Base-by-base conservation (phyloP, 2,329 filamentous ascomycete genomes). In the Monilinia polystroma region DNA sequence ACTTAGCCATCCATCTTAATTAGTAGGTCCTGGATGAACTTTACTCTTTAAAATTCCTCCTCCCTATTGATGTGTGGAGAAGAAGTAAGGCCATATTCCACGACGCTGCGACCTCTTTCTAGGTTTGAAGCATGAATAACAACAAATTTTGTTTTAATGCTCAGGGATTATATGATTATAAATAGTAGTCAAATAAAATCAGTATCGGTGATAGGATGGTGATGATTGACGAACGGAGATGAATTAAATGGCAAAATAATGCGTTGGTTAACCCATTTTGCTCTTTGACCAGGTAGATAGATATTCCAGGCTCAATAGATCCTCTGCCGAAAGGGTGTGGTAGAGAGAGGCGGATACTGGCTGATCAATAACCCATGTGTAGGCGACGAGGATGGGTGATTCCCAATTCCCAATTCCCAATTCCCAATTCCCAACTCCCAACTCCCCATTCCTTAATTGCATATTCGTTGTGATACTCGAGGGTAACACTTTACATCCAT, bases 211-310 rank as follows among this genome's bases (percentile, higher is more conserved):
- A 66, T 66, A 55, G 57, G 64, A n/a, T 5, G 11, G 55, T n/a
- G n/a, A 59, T 26, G 52, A 63, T 59, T 54, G 56, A 59, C 53
- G 45, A 62, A 52, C 64, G 64, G 52, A 59, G 41, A 67, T 66
- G 56, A 64, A 66, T 60, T 64, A 53, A 51, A 66, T 60, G 55
- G 55, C 55, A 66, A 69, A 69, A 51, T 70, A 63, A 69, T 70
- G 67, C 63, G 52, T 66, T 52, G 63, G 18, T 23, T 51, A 4
- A 16, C 16, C 23, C 53, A 52, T 41, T 35, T 38, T 51, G 45
- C 23, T 14, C 41, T 47, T 58, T 29, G n/a, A 38, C 55, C 38
- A 38, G 38, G 11, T 38, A 38, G 38, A 38, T 38, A 58, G 56
- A 18, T 26, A 45, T 16, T 38, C 41, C 56, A 47, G 56, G 56